These are phyloP conservation scores for Ceratorhiza oryzae-sativae DNA, from an alignment of 1,284 basidiomycete species.

Conservation along the genomic window DNA sequence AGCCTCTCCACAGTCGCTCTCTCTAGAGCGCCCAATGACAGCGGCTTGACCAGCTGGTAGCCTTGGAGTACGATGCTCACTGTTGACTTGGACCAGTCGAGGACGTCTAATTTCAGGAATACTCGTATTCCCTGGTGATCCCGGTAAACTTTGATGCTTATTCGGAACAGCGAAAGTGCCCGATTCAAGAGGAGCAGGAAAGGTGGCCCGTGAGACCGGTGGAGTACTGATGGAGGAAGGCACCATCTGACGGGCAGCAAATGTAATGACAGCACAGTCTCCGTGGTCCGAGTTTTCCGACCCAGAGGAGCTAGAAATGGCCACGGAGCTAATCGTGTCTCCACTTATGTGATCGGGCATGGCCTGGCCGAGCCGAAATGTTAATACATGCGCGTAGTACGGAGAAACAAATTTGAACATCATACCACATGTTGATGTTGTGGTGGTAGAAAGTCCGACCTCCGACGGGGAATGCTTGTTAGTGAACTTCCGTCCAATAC, in stretches of 20 bases:
- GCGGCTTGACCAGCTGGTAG: constrained; percentile 50
- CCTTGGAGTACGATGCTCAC: constrained; percentile 68
- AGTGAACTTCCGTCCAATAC: constrained; percentile 33
- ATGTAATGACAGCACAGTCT: constrained; percentile 25
- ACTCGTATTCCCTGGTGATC: constrained; percentile 27
- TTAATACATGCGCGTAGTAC: constrained; percentile 1
- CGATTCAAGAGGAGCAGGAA: constrained; percentile 42
- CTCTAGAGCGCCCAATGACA: constrained; percentile 41
- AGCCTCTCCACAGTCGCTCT: constrained; percentile 45
- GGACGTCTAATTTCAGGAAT: constrained; percentile 49
- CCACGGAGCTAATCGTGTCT: not conserved
- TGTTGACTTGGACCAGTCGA: constrained; percentile 75
- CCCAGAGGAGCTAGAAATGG: constrained; percentile 17
- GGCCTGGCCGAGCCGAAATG: not conserved
- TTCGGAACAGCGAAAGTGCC: constrained; percentile 41
- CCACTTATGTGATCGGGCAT: constrained; percentile 1
- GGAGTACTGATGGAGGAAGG: constrained; percentile 25
- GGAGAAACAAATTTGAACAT: not conserved
- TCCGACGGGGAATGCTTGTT: constrained; percentile 36
- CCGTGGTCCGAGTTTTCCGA: constrained; percentile 2
- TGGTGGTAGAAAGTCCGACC: constrained; percentile 37
- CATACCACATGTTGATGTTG: constrained; percentile 24
- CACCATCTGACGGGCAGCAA: constrained; percentile 24
- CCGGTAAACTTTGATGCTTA: constrained; percentile 17
- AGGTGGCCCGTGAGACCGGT: constrained; percentile 41